phyloP scores from a whole-genome alignment of 495 filamentous ascomycete genomes.

The Lasiosphaeria ovina region DNA sequence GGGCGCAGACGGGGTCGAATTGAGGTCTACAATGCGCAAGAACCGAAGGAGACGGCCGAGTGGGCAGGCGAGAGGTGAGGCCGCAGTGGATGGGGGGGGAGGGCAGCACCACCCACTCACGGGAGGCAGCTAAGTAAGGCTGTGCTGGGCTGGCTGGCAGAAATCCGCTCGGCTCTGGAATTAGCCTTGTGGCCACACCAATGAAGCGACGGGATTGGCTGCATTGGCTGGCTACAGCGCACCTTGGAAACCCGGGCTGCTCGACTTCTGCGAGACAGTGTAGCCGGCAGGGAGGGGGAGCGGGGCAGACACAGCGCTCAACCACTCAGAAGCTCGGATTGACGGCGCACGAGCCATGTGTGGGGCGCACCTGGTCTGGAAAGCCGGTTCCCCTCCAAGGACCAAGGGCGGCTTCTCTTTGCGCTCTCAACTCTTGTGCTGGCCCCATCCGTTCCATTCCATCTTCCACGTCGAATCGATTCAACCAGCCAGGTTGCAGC shows the following conservation, averaged over 20 bases:
- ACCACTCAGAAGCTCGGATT: conserved; percentile 23
- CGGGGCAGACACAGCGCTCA: conserved; percentile 24
- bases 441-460: no score
- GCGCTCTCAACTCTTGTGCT: not conserved
- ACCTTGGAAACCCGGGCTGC: no score
- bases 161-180: conserved; percentile 30
- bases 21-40: no score
- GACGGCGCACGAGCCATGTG: conserved; percentile 21
- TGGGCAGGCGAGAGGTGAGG: conserved; percentile 17
- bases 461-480: no score
- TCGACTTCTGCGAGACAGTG: not conserved
- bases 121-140: conserved; percentile 24
- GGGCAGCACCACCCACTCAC: conserved; percentile 1
- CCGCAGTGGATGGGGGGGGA: conserved; percentile 13
- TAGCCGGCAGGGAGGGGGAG: conserved; percentile 4
- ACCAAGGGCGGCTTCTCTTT: conserved; percentile 4
- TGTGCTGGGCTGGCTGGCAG: conserved; percentile 27
- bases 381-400: conserved; percentile 13
- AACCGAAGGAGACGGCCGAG: no score
- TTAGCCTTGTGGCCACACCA: conserved; percentile 36
- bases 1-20: no score
- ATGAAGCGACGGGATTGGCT: conserved; percentile 19
- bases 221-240: conserved; percentile 15
- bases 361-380: conserved; percentile 1
- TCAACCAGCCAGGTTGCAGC: no score